Percentiles rank a stretch among this genome's conserved stretches.
phyloP scores from a whole-genome alignment of 805 yeast genomes.

The Yamadazyma akitaensis region DNA sequence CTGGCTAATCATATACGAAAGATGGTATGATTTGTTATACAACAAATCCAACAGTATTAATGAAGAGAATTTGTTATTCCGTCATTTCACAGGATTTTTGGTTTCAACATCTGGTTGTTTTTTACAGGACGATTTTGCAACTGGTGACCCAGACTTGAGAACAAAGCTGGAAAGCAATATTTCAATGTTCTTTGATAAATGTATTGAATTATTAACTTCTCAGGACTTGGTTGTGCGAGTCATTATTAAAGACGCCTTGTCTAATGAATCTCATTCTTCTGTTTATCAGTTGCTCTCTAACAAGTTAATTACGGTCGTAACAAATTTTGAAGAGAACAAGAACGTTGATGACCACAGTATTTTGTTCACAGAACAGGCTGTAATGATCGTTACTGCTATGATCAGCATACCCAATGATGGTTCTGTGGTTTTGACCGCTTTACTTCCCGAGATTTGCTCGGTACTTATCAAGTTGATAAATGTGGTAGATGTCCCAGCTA shows the following conservation, averaged over 20 bases:
- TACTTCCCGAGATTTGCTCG: conserved; percentile 28
- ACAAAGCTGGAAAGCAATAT: conserved; percentile 34
- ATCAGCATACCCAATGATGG: conserved; percentile 32
- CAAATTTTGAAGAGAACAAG: conserved; percentile 27
- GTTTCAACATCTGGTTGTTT: conserved; percentile 70
- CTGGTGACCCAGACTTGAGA: conserved; percentile 21
- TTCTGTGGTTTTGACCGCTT: conserved; percentile 29
- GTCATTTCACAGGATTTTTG: conserved; percentile 69
- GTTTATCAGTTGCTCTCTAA: conserved; percentile 48
- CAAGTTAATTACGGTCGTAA: conserved; percentile 39
- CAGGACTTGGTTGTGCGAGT: conserved; percentile 59
- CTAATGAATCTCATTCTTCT: conserved; percentile 60
- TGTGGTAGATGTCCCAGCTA: conserved; percentile 24
- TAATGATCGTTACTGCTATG: conserved; percentile 44
- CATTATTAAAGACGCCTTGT: conserved; percentile 66
- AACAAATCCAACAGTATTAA: conserved; percentile 17
- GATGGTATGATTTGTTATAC: conserved; percentile 42
- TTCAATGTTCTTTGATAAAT: conserved; percentile 48
- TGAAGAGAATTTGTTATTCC: conserved; percentile 48
- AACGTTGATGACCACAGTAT: conserved; percentile 26
- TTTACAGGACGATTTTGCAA: conserved; percentile 29
- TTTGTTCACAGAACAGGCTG: conserved; percentile 47
- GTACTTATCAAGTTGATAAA: conserved; percentile 27
- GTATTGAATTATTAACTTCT: conserved; percentile 47
- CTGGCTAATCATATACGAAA: conserved; percentile 46